Evolutionary conservation across 208 protist species (phyloP).

Genomic region (Kentomonas sorsogonicus): DNA sequence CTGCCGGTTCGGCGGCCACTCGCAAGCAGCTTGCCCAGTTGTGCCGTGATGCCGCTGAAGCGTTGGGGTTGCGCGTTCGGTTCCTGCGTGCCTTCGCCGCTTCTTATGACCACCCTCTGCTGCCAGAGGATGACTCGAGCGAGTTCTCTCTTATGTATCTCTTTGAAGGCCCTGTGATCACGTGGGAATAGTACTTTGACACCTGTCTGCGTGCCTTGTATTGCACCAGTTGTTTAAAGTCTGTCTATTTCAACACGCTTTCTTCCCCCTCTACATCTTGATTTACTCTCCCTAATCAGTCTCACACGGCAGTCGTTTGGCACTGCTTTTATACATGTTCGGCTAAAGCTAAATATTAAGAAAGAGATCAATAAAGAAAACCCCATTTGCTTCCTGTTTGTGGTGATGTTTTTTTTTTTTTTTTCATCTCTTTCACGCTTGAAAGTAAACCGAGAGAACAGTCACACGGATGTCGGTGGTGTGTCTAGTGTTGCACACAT

Average conservation of each 20-base stretch:
- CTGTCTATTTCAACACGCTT: not conserved
- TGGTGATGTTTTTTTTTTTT: slow-evolving; percentile 6
- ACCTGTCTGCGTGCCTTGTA: not conserved
- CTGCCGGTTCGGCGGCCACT: slow-evolving; percentile 15
- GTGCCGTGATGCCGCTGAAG: slow-evolving; percentile 35
- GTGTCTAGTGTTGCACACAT: too few relatives aligned
- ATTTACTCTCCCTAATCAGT: not conserved
- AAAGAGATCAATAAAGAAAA: not conserved
- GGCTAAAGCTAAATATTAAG: too few relatives aligned
- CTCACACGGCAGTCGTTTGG: too few relatives aligned
- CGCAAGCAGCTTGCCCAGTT: slow-evolving; percentile 26
- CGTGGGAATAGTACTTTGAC: slow-evolving; percentile 15
- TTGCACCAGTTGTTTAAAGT: not conserved
- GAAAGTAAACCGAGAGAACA: too few relatives aligned
- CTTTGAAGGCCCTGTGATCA: slow-evolving; percentile 41
- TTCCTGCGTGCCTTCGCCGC: slow-evolving; percentile 61
- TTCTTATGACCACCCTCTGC: slow-evolving; percentile 57
- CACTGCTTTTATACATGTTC: too few relatives aligned
- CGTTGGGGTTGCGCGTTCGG: slow-evolving; percentile 40
- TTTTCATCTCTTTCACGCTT: not conserved
- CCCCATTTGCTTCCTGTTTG: slow-evolving; percentile 3
- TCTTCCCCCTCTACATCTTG: not conserved
- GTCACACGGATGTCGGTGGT: too few relatives aligned
- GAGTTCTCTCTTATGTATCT: slow-evolving; percentile 65
- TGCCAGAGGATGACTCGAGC: slow-evolving; percentile 39